Base-by-base conservation (phyloP, 176 grass and related monocot genomes). In the Triticum turgidum region DNA sequence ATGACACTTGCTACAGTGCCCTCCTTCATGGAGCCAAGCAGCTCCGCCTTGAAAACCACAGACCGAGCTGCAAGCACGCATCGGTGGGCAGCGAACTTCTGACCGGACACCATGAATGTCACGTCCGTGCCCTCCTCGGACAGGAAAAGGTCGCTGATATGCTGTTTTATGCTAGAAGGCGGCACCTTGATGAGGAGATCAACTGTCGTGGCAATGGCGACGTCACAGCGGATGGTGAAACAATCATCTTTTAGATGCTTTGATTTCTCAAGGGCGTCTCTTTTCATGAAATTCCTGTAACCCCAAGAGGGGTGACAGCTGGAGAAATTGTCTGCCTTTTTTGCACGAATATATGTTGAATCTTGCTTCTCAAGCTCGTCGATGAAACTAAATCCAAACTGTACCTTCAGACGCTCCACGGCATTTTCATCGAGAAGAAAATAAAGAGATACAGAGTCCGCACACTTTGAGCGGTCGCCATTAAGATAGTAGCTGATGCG, bases 391-490 rank as follows among this genome's bases (percentile, higher is more conserved):
- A 73, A 44, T 44, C 41, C 41, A 10, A 3, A 72, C 21, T 14
- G 69, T 4, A 73, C 69, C 5, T 44, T 73, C 2, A 44, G 38
- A 6, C 5, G 5, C 5, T 24, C 69, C n/a, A 2, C 7, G 14
- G 22, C 21, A 13, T 73, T 3, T 44, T 3, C 1, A 44, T 24
- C 21, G 0, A 14, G 5, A 73, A 7, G 37, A 4, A 0, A 0
- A 72, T 2, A 72, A 1, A 22, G 10, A 42, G 69, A 72, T 6
- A 22, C 0, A n/a, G 0, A 42, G 37, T 5, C 2, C 0, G 38
- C 69, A 11, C 0, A 1, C 1, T 6, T 1, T 0, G 2, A 3
- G 10, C 4, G 1, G 4, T 0, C 0, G 10, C 21, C 69, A 6
- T 73, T 42, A 24, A 21, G 69, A 13, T 1, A 73, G 21, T 6